Evolutionary conservation across 2,329 filamentous ascomycete genomes (phyloP).

Genomic region (Arthroderma uncinatum): DNA sequence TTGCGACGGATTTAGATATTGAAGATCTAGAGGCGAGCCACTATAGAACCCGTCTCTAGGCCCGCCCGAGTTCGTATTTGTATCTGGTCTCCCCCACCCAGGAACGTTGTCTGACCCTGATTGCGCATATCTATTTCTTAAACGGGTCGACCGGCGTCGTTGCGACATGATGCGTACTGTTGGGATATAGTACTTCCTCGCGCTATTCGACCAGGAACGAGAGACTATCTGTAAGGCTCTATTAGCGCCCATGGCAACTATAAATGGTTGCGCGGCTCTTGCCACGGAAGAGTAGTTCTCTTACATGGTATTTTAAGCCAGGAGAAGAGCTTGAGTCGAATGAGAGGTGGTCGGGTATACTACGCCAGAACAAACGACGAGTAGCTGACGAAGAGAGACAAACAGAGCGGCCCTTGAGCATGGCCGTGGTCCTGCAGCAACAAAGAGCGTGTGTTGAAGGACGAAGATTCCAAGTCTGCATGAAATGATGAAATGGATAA

Average conservation of each 20-base stretch:
- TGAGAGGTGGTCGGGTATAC: neutral
- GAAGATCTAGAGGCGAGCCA: neutral
- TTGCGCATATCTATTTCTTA: neutral
- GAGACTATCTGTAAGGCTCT: neutral
- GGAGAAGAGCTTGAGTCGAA: neutral
- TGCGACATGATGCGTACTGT: neutral
- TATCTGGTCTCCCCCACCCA: neutral
- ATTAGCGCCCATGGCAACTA: no score
- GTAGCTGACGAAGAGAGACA: neutral
- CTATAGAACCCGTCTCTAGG: neutral
- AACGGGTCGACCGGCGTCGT: neutral
- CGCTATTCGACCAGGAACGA: neutral
- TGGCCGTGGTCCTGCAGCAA: neutral
- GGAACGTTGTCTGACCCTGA: neutral
- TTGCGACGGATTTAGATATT: neutral
- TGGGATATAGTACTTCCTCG: neutral
- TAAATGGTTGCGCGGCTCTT: neutral
- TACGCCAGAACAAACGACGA: neutral
- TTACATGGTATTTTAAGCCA: neutral
- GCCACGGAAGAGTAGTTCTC: neutral
- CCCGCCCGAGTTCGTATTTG: neutral
- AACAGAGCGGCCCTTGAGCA: neutral
- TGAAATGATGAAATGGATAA: neutral
- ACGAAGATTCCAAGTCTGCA: neutral
- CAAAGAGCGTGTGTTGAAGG: no score